Percentiles rank a stretch among this genome's conserved stretches.
Conservation (phyloP, 2,329 filamentous ascomycete species). For the Diaporthe nobilis region DNA sequence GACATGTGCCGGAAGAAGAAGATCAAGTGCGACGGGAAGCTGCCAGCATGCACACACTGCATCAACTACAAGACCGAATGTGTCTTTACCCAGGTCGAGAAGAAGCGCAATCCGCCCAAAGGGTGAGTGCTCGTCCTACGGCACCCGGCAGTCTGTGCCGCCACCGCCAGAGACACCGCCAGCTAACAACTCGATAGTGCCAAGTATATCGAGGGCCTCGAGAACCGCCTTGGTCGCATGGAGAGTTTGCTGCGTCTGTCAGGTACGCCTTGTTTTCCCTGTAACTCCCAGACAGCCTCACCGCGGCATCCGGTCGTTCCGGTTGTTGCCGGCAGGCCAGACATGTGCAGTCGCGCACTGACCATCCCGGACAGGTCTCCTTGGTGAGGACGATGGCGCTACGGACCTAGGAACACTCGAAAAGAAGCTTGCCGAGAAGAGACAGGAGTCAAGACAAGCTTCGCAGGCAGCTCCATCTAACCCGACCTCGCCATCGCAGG, state of each 20-base stretch:
- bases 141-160: constrained; percentile 11
- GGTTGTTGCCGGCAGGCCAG: constrained; percentile 43
- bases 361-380: constrained; percentile 67
- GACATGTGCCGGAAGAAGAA: constrained; percentile 98
- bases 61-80: constrained; percentile 99
- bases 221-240: constrained; percentile 96
- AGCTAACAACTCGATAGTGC: constrained; percentile 68
- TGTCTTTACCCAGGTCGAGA: constrained; percentile 97
- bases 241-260: constrained; percentile 90
- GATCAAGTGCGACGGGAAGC: constrained; percentile 98
- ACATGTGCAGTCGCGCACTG: constrained; percentile 43
- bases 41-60: constrained; percentile 95
- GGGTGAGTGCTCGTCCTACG: constrained; percentile 71
- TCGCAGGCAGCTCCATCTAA: constrained; percentile 63
- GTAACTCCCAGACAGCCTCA: not conserved
- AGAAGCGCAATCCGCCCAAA: constrained; percentile 97
- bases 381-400: constrained; percentile 88
- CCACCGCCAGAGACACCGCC: not conserved
- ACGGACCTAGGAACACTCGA: constrained; percentile 92
- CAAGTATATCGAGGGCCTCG: constrained; percentile 97
- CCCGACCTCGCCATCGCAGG: constrained; percentile 66
- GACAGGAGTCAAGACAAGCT: constrained; percentile 63
- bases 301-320: constrained; percentile 10
- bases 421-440: constrained; percentile 76
- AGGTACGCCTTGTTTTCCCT: constrained; percentile 59